Base-by-base conservation (phyloP, 257 asterid species). In the Schizonepeta tenuifolia region DNA sequence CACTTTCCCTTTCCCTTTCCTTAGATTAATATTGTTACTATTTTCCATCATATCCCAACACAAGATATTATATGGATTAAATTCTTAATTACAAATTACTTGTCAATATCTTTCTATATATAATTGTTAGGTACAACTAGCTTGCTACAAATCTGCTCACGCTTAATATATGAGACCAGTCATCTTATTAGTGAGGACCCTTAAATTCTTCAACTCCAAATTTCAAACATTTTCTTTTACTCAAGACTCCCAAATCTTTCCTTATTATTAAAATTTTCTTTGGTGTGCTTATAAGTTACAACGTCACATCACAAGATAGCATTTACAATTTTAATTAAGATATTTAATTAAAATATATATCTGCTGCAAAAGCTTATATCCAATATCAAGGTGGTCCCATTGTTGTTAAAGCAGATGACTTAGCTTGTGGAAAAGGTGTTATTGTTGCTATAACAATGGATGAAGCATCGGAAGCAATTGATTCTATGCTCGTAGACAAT, bases 351-450 rank as follows among this genome's bases (percentile, higher is more conserved):
- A n/a, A n/a, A n/a, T n/a, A n/a, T n/a, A n/a, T n/a, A n/a, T 70
- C 61, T 14, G 77, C 87, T 71, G 98, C 98, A 56, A 91, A 93
- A 84, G 84, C 83, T 47, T 91, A 93, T 73, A 85, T 93, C 61
- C 75, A 81, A 83, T 87, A 79, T 46, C 89, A 91, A 85, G 96
- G 97, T 13, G 83, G 87, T 17, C 97, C 98, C 0, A 93, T 93
- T 65, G 98, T 93, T 49, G 83, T 93, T 22, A 93, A 93, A 81
- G 96, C 97, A 6, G 98, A 93, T 13, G 98, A 97, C 59, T 83
- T 93, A 78, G 98, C 97, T 17, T 96, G 96, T 13, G 98, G 98
- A 54, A 91, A 93, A 80, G 98, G 98, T 70, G 98, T 93, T 24
- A 75, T 91, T 57, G 94, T 93, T 54, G 96, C 98, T 50, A 85